phyloP scores from a whole-genome alignment of 139 green algal species.

The Marvania coccoides region DNA sequence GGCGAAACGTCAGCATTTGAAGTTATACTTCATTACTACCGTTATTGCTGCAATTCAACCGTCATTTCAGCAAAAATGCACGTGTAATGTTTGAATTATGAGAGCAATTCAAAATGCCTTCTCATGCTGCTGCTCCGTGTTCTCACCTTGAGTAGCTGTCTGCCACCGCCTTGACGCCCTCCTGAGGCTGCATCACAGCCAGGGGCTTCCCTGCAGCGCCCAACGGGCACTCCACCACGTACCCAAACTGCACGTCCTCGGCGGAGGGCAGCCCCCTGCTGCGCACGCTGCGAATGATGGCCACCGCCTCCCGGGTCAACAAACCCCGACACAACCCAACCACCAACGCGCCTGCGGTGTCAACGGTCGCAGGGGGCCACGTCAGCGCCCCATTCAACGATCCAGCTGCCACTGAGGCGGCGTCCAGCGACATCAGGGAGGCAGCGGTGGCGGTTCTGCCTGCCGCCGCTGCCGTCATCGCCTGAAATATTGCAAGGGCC shows the following conservation, averaged over 20 bases:
- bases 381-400: neutral
- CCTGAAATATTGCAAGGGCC: conserved; percentile 54
- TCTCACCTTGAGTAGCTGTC: conserved; percentile 33
- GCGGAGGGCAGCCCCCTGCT: conserved; percentile 44
- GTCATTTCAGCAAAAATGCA: too few species aligned
- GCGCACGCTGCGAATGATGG: conserved; percentile 45
- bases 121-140: neutral
- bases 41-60: too few species aligned
- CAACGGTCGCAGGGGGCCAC: conserved; percentile 55
- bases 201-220: conserved; percentile 49
- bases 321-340: conserved; percentile 61
- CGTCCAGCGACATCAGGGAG: conserved; percentile 6
- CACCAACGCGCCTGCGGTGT: conserved; percentile 50
- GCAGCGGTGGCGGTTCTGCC: neutral
- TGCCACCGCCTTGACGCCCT: conserved; percentile 68
- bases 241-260: conserved; percentile 62
- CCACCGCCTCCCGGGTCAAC: conserved; percentile 62
- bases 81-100: too few species aligned
- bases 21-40: too few species aligned
- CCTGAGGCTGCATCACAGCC: conserved; percentile 79
- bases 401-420: neutral
- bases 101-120: too few species aligned
- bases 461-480: conserved; percentile 40
- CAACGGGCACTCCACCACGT: conserved; percentile 64
- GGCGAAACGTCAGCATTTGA: too few species aligned